Base-by-base conservation (phyloP, 148 eudicot species). In the Amaranthus cruentus region DNA sequence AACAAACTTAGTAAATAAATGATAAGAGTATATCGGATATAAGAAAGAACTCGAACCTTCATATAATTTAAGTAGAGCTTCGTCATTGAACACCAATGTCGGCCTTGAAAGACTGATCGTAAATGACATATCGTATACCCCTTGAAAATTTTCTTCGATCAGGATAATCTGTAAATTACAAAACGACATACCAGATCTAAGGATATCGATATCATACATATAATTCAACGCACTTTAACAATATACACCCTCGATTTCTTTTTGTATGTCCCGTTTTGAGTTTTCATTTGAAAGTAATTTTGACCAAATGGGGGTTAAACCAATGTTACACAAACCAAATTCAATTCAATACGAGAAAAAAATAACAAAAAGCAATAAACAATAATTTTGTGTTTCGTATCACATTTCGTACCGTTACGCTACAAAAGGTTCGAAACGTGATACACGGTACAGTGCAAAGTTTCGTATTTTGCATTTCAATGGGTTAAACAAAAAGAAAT, bases 91-190 rank as follows among this genome's bases (percentile, higher is more conserved):
- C 42, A 83, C 78, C 51, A 91, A 68, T 52, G 89, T 78, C 6
- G 93, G 88, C 77, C 98, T 87, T 0, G 93, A 86, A 60, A 95
- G 82, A 76, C 80, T 84, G 75, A 95, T 85, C 7, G 80, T 78
- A 73, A 91, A 94, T 9, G 88, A 80, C 78, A 84, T 73, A 52
- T 83, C 70, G 8, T 93, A 89, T 52, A 89, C 91, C 62, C 89
- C 89, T 47, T 84, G 75, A 68, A 82, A 91, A 50, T 71, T 84
- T 83, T 94, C 98, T 76, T 91, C 90, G 46, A 82, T 77, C 70
- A 91, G 57, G 60, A 87, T 77, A 51, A 90, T 89, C 97, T 91
- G 88, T 64, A 77, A 63, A 57, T 50, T 18, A 49, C 2, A 48
- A 2, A 1, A 72, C 6, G 12, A 43, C 8, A 15, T 52, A 72